Conservation (phyloP, 2,329 filamentous ascomycete species). For the Tricladium varicosporioides region DNA sequence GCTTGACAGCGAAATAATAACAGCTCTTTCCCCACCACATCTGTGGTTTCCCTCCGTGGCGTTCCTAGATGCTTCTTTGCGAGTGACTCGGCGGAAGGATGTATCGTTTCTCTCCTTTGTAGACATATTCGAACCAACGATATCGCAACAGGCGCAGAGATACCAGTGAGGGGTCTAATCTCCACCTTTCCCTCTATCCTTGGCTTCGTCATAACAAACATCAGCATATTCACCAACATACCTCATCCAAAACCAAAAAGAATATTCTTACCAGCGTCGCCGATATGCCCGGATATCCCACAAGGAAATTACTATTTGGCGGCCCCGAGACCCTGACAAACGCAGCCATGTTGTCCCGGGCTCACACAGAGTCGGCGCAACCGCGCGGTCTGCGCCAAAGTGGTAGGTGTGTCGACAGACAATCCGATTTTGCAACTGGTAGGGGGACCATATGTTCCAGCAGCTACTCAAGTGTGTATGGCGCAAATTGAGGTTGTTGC, state of each 20-base stretch:
- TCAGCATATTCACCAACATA: slow-evolving; percentile 21
- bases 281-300: slow-evolving; percentile 96
- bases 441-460: slow-evolving; percentile 21
- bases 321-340: slow-evolving; percentile 96
- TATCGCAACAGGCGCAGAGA: slow-evolving; percentile 84
- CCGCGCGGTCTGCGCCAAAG: slow-evolving; percentile 30
- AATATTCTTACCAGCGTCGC: slow-evolving; percentile 79
- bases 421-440: slow-evolving; percentile 14
- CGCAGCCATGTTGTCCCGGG: slow-evolving; percentile 58
- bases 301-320: slow-evolving; percentile 93
- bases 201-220: slow-evolving; percentile 57
- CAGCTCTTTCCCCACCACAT: slow-evolving; percentile 95
- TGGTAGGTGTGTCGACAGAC: slow-evolving; percentile 23
- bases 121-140: slow-evolving; percentile 93
- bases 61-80: slow-evolving; percentile 89
- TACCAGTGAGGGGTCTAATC: slow-evolving; percentile 81
- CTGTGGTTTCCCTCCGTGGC: slow-evolving; percentile 83
- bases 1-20: slow-evolving; percentile 83
- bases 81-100: slow-evolving; percentile 91
- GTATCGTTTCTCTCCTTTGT: slow-evolving; percentile 91
- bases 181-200: slow-evolving; percentile 98
- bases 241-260: slow-evolving; percentile 7
- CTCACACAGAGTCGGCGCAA: slow-evolving; percentile 29
- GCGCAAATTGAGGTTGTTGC: slow-evolving; percentile 5
- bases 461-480: not conserved